Evolutionary conservation across 768 basidiomycete genomes (phyloP).

Genomic region (Boletus subcaerulescens): DNA sequence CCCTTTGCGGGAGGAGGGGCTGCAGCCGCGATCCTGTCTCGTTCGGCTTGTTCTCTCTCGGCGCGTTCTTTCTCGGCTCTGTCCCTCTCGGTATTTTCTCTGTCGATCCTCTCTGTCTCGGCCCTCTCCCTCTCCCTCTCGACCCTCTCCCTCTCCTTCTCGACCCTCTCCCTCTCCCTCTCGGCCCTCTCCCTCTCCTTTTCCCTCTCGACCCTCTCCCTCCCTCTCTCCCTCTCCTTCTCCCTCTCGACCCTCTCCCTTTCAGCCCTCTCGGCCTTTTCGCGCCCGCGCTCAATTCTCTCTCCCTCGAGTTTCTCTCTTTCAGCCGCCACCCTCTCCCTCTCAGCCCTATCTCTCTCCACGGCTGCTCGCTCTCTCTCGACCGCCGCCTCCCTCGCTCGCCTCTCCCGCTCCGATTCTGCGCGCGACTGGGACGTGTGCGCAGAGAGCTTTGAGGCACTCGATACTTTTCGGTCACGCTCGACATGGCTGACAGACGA

Average conservation of each 20-base stretch:
- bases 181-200: background rate
- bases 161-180: background rate
- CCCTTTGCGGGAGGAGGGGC: conserved; percentile 5
- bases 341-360: conserved; percentile 16
- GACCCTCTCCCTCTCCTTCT: background rate
- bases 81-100: conserved; percentile 4
- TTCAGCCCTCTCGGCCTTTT: background rate
- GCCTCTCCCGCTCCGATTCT: conserved; percentile 25
- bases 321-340: conserved; percentile 13
- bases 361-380: conserved; percentile 15
- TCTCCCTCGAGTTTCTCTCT: conserved; percentile 11
- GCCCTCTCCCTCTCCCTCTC: conserved; percentile 1
- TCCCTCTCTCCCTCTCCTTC: conserved; percentile 4
- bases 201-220: background rate
- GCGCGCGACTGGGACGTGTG: conserved; percentile 16
- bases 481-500: conserved; percentile 21
- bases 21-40: conserved; percentile 5
- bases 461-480: conserved; percentile 25
- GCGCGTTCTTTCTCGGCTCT: conserved; percentile 2
- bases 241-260: conserved; percentile 7
- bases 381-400: conserved; percentile 18
- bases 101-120: conserved; percentile 2
- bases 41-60: conserved; percentile 12
- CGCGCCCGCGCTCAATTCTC: conserved; percentile 6
- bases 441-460: conserved; percentile 34